Evolutionary conservation across 192 early-diverging fungal genomes (phyloP).

Genomic region (Coemansia sp.): DNA sequence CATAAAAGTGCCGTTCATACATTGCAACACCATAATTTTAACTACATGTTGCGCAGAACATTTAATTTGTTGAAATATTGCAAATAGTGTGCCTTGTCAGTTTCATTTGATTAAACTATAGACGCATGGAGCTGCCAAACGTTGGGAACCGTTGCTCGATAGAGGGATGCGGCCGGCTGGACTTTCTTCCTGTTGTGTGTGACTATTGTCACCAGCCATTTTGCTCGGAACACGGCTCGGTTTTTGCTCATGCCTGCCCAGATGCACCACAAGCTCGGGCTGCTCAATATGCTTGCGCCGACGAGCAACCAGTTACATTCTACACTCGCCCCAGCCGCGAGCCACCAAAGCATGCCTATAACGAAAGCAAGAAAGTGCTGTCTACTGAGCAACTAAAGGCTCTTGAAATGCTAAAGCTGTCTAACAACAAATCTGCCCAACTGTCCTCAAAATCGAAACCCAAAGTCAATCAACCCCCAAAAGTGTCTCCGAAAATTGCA

Average conservation of each 20-base stretch:
- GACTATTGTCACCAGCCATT: conserved; percentile 23
- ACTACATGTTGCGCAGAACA: too few species aligned
- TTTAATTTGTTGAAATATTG: too few species aligned
- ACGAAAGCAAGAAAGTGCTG: conserved; percentile 21
- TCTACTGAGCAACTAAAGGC: conserved; percentile 28
- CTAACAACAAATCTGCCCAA: not conserved
- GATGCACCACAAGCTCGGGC: not conserved
- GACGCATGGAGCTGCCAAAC: conserved; percentile 40
- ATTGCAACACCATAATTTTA: too few species aligned
- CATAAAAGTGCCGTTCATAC: too few species aligned
- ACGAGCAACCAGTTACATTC: conserved; percentile 14
- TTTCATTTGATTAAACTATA: not conserved
- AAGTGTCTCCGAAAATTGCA: conserved; percentile 35
- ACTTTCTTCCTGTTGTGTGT: conserved; percentile 38
- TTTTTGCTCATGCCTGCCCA: conserved; percentile 21
- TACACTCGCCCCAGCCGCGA: conserved; percentile 30
- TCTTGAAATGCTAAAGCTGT: conserved; percentile 13
- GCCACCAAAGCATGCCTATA: conserved; percentile 17
- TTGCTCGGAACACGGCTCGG: conserved; percentile 29
- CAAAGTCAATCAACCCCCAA: not conserved
- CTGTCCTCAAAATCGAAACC: not conserved
- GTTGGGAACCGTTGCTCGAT: conserved; percentile 32
- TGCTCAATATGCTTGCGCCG: not conserved
- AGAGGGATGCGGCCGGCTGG: conserved; percentile 28
- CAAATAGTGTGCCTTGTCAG: not conserved